Base-by-base conservation (phyloP, 345 rosid species). In the Mercurialis annua region DNA sequence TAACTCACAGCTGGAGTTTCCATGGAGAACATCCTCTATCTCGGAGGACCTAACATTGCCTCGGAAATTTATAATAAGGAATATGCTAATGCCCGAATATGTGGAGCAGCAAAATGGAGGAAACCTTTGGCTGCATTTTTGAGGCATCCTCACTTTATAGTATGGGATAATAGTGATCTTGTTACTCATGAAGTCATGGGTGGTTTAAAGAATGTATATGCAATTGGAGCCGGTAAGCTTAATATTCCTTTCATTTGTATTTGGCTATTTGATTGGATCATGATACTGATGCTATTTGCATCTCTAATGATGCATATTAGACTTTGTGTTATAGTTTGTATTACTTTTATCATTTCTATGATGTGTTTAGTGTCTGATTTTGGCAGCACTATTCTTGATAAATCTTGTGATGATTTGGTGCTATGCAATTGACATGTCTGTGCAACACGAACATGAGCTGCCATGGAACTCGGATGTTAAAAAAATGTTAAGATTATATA, bases 181-280 rank as follows among this genome's bases (percentile, higher is more conserved):
- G 89, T 91, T 57, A 94, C 99, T 74, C 99, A 94, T 79, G 99
- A 94, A 82, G 96, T 94, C 56, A 91, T 94, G 96, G 99, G 99
- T 70, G 97, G 99, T 55, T 82, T 91, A 56, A 91, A 94, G 87
- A 94, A 94, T 73, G 99, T 94, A 42, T 94, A 91, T 62, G 99
- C 99, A 78, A 94, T 94, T 77, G 99, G 99, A 82, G 99, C 99
- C 21, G 99, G 97, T 94, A 73, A 80, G 76, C 43, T 30, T 65
- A 36, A 51, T 8, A 34, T 44, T 67, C 26, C 67, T 69, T 31
- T 44, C 0, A 2, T 50, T 4, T 27, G 36, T 57, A 27, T 47
- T 33, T 59, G 6, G n/a, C n/a, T 15, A 65, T 34, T 23, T 52
- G 7, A 23, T 50, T 23, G 30, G 20, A n/a, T 23, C 57, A n/a